Conservation (phyloP, 345 rosid species). For the Hirschfeldia incana region DNA sequence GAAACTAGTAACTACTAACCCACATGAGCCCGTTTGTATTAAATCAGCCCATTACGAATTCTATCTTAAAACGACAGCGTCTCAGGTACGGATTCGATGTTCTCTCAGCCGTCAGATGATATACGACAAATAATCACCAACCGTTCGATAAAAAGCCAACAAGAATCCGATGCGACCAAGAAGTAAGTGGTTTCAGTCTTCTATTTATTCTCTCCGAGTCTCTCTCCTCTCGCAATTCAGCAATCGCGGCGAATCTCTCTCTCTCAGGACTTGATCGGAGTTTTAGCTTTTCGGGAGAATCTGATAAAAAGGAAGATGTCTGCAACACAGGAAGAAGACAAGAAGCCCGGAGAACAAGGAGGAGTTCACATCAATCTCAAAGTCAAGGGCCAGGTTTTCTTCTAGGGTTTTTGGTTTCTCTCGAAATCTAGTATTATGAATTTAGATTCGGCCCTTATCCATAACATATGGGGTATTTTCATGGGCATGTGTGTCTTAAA, state of each 20-base stretch:
- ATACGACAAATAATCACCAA: background rate
- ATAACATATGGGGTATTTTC: background rate
- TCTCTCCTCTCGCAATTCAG: constrained; percentile 8
- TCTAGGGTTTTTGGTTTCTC: constrained; percentile 19
- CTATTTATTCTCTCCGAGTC: constrained; percentile 6
- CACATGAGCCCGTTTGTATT: background rate
- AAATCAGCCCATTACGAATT: background rate
- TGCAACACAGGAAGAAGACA: constrained; percentile 60
- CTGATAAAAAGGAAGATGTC: constrained; percentile 42
- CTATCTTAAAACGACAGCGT: background rate
- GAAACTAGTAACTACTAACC: background rate
- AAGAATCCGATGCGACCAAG: constrained; percentile 37
- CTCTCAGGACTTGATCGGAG: constrained; percentile 7
- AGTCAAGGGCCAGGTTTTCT: constrained; percentile 81
- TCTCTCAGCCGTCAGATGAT: constrained; percentile 17
- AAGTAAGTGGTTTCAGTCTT: constrained; percentile 16
- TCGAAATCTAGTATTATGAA: background rate
- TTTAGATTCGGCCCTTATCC: background rate
- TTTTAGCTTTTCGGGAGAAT: background rate
- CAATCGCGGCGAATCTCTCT: constrained; percentile 37
- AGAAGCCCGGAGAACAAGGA: constrained; percentile 74
- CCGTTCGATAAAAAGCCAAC: constrained; percentile 8
- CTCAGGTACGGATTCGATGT: background rate
- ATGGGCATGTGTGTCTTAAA: background rate
- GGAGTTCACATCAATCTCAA: constrained; percentile 84